Base-by-base conservation (phyloP, 805 yeast genomes). In the Sugiyamaella americana region DNA sequence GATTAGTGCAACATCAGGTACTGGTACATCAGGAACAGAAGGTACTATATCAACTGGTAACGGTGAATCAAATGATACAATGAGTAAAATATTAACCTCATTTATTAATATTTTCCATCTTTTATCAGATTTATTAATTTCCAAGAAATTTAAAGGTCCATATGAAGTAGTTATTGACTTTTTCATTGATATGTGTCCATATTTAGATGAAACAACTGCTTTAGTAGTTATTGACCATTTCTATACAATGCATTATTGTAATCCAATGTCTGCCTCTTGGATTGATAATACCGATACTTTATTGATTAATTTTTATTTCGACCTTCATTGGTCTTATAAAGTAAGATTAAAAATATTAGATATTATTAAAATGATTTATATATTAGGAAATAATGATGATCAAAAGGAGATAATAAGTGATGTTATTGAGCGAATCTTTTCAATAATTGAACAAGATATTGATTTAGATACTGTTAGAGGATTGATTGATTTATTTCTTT, bases 261-360 rank as follows among this genome's bases (percentile, higher is more conserved):
- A 80, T 2, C 75, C 79, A 8, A 58, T 79, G 4, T 62, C 73
- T 24, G 66, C 72, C 0, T 60, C 69, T 5, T 82, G 88, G 85
- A 63, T 64, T 40, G 68, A 62, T 2, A 75, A 76, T 51, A 64
- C 77, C 36, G 59, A 61, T 4, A 60, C 63, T 24, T 53, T 82
- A 2, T 59, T 81, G 30, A 63, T 67, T n/a, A 64, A 67, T 4
- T 79, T 76, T 55, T 73, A 66, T 56, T 58, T 62, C 56, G 58
- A 58, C 24, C 45, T 52, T 3, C 39, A 51, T 13, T 56, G 46
- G 59, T 43, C 44, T 30, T 55, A 19, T n/a, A 38, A 40, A 1
- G 47, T 63, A 11, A 49, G 67, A 5, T 22, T 54, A 4, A 36
- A 48, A 17, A 57, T 62, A 1, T 43, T 58, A 10, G 44, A 46